A percentile compares a stretch with the other conserved stretches of the same genome.
Evolutionary conservation across 192 early-diverging fungal genomes (phyloP).

Genomic region (Coemansia sp.): DNA sequence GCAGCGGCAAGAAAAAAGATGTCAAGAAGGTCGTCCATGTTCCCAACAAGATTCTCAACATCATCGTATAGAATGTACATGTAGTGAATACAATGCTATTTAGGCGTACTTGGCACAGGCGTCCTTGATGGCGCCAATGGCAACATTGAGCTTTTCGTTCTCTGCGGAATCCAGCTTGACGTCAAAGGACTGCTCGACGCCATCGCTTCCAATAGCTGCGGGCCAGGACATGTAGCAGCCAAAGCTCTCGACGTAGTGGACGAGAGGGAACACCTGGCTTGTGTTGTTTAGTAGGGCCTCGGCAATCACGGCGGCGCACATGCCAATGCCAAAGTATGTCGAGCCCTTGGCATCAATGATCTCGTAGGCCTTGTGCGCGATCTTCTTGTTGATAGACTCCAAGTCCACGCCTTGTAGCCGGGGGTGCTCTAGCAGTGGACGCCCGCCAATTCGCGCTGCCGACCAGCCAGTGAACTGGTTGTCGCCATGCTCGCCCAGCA

Average conservation of each 20-base stretch:
- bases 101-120: conserved; percentile 58
- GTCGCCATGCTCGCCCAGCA: conserved; percentile 88
- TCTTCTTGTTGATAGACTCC: conserved; percentile 60
- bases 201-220: conserved; percentile 71
- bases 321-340: conserved; percentile 85
- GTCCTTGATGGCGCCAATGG: conserved; percentile 60
- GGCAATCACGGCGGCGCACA: conserved; percentile 70
- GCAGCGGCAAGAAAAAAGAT: conserved; percentile 10
- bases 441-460: conserved; percentile 70
- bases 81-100: neutral
- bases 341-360: conserved; percentile 89
- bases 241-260: conserved; percentile 65
- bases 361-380: conserved; percentile 75
- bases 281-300: conserved; percentile 73
- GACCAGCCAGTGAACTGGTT: conserved; percentile 86
- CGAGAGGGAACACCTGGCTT: conserved; percentile 69
- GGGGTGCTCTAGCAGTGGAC: conserved; percentile 66
- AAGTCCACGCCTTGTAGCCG: conserved; percentile 62
- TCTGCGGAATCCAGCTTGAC: conserved; percentile 67
- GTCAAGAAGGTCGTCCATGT: conserved; percentile 68
- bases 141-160: conserved; percentile 58
- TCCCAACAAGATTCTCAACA: conserved; percentile 72
- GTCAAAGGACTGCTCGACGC: conserved; percentile 74
- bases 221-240: conserved; percentile 77
- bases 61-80: conserved; percentile 54